Conservation (phyloP, 1,284 basidiomycete genomes). For the Leccinum fuscescens region DNA sequence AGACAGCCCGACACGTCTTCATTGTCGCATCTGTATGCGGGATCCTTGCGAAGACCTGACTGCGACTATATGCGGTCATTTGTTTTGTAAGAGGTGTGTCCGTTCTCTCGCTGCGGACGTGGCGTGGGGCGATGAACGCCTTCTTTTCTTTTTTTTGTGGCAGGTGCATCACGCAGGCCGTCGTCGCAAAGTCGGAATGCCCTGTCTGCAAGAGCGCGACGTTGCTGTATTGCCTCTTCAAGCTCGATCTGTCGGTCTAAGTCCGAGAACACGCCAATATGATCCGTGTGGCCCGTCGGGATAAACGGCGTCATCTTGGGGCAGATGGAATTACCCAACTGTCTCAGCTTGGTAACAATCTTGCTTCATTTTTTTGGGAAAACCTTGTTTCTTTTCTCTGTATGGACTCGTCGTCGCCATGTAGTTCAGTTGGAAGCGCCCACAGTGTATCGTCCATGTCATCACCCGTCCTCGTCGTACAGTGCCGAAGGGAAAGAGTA, state of each 20-base stretch:
- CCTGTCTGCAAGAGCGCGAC: conserved; percentile 48
- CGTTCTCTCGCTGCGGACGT: background rate
- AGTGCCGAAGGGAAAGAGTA: no score
- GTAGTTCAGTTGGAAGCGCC: background rate
- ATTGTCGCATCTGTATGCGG: conserved; percentile 45
- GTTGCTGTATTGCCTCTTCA: conserved; percentile 48
- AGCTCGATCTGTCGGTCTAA: conserved; percentile 24
- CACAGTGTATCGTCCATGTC: background rate
- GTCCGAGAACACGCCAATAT: background rate
- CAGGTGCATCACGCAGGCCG: conserved; percentile 49
- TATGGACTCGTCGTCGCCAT: background rate
- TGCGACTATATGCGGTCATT: conserved; percentile 55
- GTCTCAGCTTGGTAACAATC: background rate
- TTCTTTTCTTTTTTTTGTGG: background rate
- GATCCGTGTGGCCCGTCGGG: background rate
- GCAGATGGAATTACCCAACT: background rate
- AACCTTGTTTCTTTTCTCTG: background rate
- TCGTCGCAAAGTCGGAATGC: conserved; percentile 45
- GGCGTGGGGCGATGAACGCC: background rate
- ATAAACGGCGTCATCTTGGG: background rate
- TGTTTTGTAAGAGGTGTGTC: conserved; percentile 54
- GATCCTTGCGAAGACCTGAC: conserved; percentile 48
- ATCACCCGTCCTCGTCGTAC: background rate
- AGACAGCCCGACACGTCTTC: conserved; percentile 23
- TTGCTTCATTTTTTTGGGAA: background rate